These are phyloP conservation scores for Mucuna pruriens DNA, from an alignment of 306 rosid species.

Conservation along the genomic window DNA sequence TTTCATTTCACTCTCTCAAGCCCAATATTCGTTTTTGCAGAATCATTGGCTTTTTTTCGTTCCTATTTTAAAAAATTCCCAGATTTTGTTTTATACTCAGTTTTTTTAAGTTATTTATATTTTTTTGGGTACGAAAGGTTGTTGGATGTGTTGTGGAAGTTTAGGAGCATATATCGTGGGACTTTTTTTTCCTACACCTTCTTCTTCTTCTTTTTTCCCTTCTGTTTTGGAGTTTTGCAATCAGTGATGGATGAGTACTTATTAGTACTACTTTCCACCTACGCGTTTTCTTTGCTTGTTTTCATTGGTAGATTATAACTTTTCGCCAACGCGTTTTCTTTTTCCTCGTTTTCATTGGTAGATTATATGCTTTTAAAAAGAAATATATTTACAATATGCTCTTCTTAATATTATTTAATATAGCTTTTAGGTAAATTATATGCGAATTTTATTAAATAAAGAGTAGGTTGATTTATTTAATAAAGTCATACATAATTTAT, in stretches of 20 bases:
- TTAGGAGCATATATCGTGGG: slow-evolving; percentile 8
- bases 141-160: not conserved
- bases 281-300: slow-evolving; percentile 35
- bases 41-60: slow-evolving; percentile 31
- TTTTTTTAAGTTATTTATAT: slow-evolving; percentile 16
- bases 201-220: no score
- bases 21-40: slow-evolving; percentile 35
- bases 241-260: not conserved
- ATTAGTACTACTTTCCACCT: slow-evolving; percentile 14
- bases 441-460: not conserved
- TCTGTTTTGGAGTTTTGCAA: slow-evolving; percentile 17
- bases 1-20: slow-evolving; percentile 24
- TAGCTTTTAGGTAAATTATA: not conserved
- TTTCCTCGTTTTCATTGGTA: not conserved
- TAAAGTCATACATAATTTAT: no score
- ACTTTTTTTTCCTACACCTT: not conserved
- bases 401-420: not conserved
- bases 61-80: slow-evolving; percentile 12
- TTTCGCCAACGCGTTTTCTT: slow-evolving; percentile 33
- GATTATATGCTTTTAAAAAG: not conserved
- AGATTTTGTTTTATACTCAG: slow-evolving; percentile 7
- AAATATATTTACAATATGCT: not conserved
- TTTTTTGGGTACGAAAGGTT: not conserved
- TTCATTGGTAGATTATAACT: not conserved
- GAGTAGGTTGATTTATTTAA: not conserved